phyloP scores from a whole-genome alignment of 2,329 filamentous ascomycete genomes.

The Pseudocercospora vitis region DNA sequence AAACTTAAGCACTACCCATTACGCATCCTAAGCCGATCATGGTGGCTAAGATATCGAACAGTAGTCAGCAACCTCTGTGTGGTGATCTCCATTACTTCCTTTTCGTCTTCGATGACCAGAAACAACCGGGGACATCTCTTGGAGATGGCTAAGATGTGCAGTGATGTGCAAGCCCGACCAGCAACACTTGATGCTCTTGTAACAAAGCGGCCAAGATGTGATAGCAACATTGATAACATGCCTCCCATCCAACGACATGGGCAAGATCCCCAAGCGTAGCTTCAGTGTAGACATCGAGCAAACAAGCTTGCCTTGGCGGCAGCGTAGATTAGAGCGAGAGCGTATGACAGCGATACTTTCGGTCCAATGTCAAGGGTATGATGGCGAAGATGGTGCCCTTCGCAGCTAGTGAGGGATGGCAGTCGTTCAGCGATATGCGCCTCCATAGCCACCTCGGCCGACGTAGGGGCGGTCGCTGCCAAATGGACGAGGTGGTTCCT shows the following conservation, averaged over 20 bases:
- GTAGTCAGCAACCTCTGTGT: constrained; percentile 8
- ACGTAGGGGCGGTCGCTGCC: constrained; percentile 22
- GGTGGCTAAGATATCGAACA: constrained; percentile 14
- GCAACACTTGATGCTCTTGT: constrained; percentile 24
- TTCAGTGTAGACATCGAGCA: constrained; percentile 26
- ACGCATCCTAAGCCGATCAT: constrained; percentile 7
- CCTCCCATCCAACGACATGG: constrained; percentile 22
- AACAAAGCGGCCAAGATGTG: constrained; percentile 24
- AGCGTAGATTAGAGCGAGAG: constrained; percentile 27
- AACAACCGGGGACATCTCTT: constrained; percentile 25
- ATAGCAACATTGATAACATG: constrained; percentile 23
- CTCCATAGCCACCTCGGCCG: constrained; percentile 28
- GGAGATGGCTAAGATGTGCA: constrained; percentile 27
- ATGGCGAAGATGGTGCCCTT: constrained; percentile 20
- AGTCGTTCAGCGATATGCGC: constrained; percentile 29
- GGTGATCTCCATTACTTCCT: constrained; percentile 15
- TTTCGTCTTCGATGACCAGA: constrained; percentile 7
- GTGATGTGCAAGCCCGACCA: constrained; percentile 25
- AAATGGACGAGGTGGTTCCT: constrained; percentile 24
- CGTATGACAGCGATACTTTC: constrained; percentile 20
- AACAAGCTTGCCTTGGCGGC: constrained; percentile 25
- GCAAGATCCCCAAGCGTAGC: constrained; percentile 22
- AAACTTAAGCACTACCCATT: constrained; percentile 15
- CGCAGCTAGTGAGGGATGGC: constrained; percentile 15
- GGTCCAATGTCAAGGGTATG: constrained; percentile 13